Base-by-base conservation (phyloP, 768 basidiomycete genomes). In the Leccinum uliginosum region DNA sequence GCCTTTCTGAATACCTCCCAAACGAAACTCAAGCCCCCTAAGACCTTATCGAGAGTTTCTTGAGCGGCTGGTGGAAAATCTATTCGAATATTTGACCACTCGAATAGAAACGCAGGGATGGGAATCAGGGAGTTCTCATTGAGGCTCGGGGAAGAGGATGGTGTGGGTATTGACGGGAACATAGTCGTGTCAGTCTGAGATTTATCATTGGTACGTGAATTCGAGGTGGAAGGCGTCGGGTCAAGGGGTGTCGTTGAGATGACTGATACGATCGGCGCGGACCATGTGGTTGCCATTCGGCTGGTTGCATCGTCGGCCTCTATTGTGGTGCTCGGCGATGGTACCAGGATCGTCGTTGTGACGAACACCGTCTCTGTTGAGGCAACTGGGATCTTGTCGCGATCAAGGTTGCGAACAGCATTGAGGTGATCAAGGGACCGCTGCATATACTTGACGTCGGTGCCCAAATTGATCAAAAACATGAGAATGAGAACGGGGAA, bases 1-100 rank as follows among this genome's bases (percentile, higher is more conserved):
- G 48, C 68, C 59, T 61, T 73, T 57, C 69, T 64, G 30, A 67
- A 62, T 32, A 67, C 50, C 45, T 72, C 57, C 71, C 71, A 72
- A 45, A 74, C 65, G 4, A 63, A 15, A 43, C 59, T 61, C 50
- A 72, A 44, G 21, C 71, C 65, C 26, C 35, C 65, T 8, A 74
- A 23, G 46, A 74, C 60, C 26, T 4, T 63, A n/a, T 74, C 66
- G 27, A 62, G 61, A 6, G 62, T 58, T 50, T 57, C 24, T 38
- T 54, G 61, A 44, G 66, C 71, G 21, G 55, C 50, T 2, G 69
- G 69, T 6, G 65, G 54, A 26, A 74, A 17, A 29, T 73, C 62
- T 21, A 64, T 47, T 57, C 50, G 64, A 43, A 74, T n/a, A 2
- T 56, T 59, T 26, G 66, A 54, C 73, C 73, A 74, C 3, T 73